Conservation (phyloP, 805 yeast species). For the Cyberlindnera suaveolens region DNA sequence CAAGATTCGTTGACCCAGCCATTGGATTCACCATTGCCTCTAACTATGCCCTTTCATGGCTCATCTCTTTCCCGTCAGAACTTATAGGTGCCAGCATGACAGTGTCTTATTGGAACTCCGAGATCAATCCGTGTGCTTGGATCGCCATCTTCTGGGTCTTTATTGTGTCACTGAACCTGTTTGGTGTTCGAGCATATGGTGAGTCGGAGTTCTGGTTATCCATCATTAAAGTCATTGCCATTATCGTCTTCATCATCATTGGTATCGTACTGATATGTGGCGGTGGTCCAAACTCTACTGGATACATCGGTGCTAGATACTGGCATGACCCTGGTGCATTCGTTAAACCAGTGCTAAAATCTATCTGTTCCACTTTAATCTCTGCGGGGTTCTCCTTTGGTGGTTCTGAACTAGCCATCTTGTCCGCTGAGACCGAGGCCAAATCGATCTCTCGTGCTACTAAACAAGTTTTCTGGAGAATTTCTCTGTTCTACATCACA, state of each 20-base stretch:
- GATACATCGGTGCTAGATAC: conserved; percentile 36
- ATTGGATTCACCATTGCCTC: conserved; percentile 49
- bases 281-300: conserved; percentile 34
- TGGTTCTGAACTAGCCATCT: conserved; percentile 68
- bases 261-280: conserved; percentile 41
- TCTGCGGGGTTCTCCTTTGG: conserved; percentile 75
- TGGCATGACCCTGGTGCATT: conserved; percentile 52
- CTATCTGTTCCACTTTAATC: conserved; percentile 66
- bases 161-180: conserved; percentile 41
- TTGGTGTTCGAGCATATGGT: conserved; percentile 50
- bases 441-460: conserved; percentile 52
- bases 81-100: conserved; percentile 56
- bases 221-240: conserved; percentile 37
- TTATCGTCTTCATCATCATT: conserved; percentile 43
- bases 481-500: conserved; percentile 61
- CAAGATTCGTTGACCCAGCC: conserved; percentile 50
- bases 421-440: conserved; percentile 73
- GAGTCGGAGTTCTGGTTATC: conserved; percentile 47
- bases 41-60: conserved; percentile 51
- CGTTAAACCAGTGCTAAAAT: conserved; percentile 53
- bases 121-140: conserved; percentile 49
- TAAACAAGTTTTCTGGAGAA: conserved; percentile 83
- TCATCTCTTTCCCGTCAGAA: conserved; percentile 52
- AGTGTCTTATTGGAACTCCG: conserved; percentile 46
- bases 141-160: conserved; percentile 47